phyloP scores from a whole-genome alignment of 257 asterid species.

The Solanum bulbocastanum region DNA sequence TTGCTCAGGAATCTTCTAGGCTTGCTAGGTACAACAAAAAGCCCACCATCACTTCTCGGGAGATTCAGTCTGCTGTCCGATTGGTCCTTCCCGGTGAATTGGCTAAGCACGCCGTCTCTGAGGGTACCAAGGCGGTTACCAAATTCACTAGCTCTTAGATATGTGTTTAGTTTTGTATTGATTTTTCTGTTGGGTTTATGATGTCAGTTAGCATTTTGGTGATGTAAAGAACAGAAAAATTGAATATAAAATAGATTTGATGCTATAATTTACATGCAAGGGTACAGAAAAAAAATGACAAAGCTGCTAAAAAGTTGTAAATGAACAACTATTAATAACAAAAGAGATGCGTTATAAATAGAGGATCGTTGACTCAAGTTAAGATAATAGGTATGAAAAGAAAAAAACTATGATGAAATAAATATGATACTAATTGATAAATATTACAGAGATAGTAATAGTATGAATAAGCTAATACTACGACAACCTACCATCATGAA shows the following conservation, averaged over 20 bases:
- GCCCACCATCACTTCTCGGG: neutral
- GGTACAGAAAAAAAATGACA: too few relatives aligned
- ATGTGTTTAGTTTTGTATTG: neutral
- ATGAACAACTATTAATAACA: too few relatives aligned
- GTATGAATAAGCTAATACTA: too few relatives aligned
- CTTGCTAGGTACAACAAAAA: slow-evolving; percentile 4
- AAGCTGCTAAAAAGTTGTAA: too few relatives aligned
- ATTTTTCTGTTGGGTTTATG: neutral
- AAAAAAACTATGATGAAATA: too few relatives aligned
- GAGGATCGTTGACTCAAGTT: too few relatives aligned
- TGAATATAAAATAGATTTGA: neutral
- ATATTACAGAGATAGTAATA: too few relatives aligned
- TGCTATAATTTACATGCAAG: too few relatives aligned
- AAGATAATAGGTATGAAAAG: too few relatives aligned
- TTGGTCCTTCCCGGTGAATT: neutral
- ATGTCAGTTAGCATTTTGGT: neutral
- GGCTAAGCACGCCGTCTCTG: neutral
- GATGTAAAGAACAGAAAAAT: neutral
- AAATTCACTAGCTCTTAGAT: slow-evolving; percentile 2
- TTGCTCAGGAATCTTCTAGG: neutral
- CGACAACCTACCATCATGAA: too few relatives aligned
- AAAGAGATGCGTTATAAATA: too few relatives aligned
- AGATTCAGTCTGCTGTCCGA: neutral
- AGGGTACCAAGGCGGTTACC: slow-evolving; percentile 3
- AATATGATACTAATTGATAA: too few relatives aligned